Evolutionary conservation across 208 protist genomes (phyloP).

Genomic region (Endotrypanum monterogeii): DNA sequence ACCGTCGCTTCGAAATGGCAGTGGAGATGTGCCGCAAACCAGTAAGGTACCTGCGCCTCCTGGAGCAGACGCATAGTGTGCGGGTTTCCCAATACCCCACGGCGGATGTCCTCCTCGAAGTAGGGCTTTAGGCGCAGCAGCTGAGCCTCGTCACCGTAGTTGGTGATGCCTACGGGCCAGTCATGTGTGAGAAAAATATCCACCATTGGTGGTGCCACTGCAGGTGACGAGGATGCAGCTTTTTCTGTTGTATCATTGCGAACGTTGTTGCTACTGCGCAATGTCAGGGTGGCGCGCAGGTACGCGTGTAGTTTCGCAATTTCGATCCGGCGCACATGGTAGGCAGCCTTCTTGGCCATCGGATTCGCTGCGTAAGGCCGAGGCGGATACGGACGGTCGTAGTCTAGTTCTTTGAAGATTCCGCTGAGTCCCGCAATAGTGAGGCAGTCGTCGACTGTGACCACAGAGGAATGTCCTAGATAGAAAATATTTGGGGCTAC

Average conservation of each 20-base stretch:
- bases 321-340: slow-evolving; percentile 88
- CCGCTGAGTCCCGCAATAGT: slow-evolving; percentile 82
- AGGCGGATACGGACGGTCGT: slow-evolving; percentile 67
- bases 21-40: slow-evolving; percentile 90
- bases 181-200: slow-evolving; percentile 92
- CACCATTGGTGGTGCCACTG: slow-evolving; percentile 23
- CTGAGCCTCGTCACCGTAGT: slow-evolving; percentile 77
- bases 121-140: slow-evolving; percentile 85
- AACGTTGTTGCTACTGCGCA: slow-evolving; percentile 1
- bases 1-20: slow-evolving; percentile 86
- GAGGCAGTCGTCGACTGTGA: slow-evolving; percentile 82
- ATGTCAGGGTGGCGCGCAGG: slow-evolving; percentile 7
- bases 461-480: slow-evolving; percentile 94
- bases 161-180: slow-evolving; percentile 90
- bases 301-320: slow-evolving; percentile 80
- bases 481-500: slow-evolving; percentile 99
- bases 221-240: background rate
- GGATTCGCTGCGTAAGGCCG: slow-evolving; percentile 66
- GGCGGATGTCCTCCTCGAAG: slow-evolving; percentile 85
- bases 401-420: slow-evolving; percentile 90
- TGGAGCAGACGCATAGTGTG: slow-evolving; percentile 73
- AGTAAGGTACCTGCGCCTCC: slow-evolving; percentile 59
- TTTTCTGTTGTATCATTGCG: background rate
- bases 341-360: slow-evolving; percentile 69
- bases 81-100: slow-evolving; percentile 81